These are phyloP conservation scores for Plectranthus barbatus DNA, from an alignment of 257 asterid genomes.

Conservation along the genomic window DNA sequence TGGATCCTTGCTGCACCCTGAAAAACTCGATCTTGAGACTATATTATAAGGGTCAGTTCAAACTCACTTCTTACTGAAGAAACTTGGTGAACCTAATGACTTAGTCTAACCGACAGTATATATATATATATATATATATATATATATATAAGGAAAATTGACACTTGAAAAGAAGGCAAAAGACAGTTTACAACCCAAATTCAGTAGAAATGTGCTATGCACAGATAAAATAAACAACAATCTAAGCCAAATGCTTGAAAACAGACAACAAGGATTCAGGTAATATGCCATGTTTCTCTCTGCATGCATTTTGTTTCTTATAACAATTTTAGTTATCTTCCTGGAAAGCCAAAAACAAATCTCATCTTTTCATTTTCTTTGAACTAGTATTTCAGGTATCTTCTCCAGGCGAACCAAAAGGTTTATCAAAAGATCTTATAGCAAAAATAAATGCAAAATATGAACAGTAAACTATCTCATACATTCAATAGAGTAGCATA, in stretches of 20 bases:
- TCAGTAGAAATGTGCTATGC: background rate
- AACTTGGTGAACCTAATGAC: background rate
- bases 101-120: background rate
- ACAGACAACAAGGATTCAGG: background rate
- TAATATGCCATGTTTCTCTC: background rate
- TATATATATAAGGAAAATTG: background rate
- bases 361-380: background rate
- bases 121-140: too few species aligned
- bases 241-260: constrained; percentile 3
- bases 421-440: background rate
- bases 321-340: too few species aligned
- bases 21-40: background rate
- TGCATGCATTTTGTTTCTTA: too few species aligned
- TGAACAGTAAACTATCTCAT: constrained; percentile 8
- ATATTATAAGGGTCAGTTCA: background rate
- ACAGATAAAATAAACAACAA: background rate
- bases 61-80: too few species aligned
- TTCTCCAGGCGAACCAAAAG: constrained; percentile 4
- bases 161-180: background rate
- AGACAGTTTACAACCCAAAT: background rate
- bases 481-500: too few species aligned
- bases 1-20: background rate
- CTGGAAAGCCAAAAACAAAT: background rate
- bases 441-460: constrained; percentile 10
- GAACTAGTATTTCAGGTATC: background rate